Base-by-base conservation (phyloP, 176 grass and related monocot genomes). In the Zoysia japonica region DNA sequence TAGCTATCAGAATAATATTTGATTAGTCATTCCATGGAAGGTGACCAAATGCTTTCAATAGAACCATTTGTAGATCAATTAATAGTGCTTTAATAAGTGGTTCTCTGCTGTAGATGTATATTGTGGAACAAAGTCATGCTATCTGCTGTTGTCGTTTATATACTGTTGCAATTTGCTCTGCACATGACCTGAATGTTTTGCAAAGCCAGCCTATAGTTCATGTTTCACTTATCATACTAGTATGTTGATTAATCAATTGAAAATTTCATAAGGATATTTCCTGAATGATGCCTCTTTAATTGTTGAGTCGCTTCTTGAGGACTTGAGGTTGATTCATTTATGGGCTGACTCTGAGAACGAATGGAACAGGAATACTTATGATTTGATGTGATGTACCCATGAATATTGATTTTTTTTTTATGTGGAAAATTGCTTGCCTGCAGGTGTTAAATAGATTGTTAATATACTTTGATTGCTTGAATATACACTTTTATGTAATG, bases 371-470 rank as follows among this genome's bases (percentile, higher is more conserved):
- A 61, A 37, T 55, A 20, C 16, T 48, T 63, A 11, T 15, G 62
- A 56, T 47, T 85, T 74, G 11, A 43, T 65, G 61, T 6, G 17
- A 16, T 68, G 46, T 9, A 16, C 11, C 15, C 38, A 45, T 81
- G 6, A 44, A 49, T 43, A 43, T 76, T 20, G 10, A 6, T 42
- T 28, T 54, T 62, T 69, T 67, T 81, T 17, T 64, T 64, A 62
- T 46, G 13, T 76, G 44, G n/a, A 43, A 46, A 61, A 5, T 68
- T 68, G 69, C 36, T 80, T 68, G 35, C 44, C 5, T 51, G 36
- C 36, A 80, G 9, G 2, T 10, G 50, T 60, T 86, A 67, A 80
- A 63, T n/a, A 38, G 9, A 14, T 39, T 53, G 38, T 85, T 71
- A 54, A 46, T 39, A 70, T 65, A 74, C 7, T 19, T 45, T 65